Evolutionary conservation across 345 rosid genomes (phyloP).

Genomic region (Dipteronia sinensis): DNA sequence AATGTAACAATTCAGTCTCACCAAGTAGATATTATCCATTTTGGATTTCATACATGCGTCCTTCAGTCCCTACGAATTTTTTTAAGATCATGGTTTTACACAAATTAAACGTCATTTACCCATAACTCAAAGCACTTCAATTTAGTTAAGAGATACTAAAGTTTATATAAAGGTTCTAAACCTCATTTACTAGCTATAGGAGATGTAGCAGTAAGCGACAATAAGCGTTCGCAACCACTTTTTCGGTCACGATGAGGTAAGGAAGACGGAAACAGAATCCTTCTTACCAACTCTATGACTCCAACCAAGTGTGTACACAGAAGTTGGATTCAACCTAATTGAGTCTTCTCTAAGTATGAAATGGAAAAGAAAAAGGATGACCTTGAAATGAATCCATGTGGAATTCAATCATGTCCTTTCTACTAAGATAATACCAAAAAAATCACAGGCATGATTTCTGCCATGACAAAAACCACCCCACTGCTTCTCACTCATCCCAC

Average conservation of each 20-base stretch:
- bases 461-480: constrained; percentile 21
- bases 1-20: too few relatives aligned
- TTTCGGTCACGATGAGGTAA: not conserved
- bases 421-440: constrained; percentile 10
- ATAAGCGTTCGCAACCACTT: too few relatives aligned
- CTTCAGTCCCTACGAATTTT: too few relatives aligned
- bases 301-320: not conserved
- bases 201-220: too few relatives aligned
- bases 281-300: not conserved
- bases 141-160: too few relatives aligned
- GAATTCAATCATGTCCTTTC: constrained; percentile 6
- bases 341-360: not conserved
- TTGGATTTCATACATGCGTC: too few relatives aligned
- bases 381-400: not conserved
- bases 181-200: too few relatives aligned
- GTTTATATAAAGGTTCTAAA: too few relatives aligned
- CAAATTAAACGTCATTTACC: too few relatives aligned
- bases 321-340: not conserved
- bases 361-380: not conserved
- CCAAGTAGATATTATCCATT: too few relatives aligned
- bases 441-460: constrained; percentile 12
- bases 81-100: too few relatives aligned
- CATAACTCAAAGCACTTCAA: too few relatives aligned
- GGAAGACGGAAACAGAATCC: not conserved
- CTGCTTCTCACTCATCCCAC: constrained; percentile 41